phyloP scores from a whole-genome alignment of 129 eudicot species.

The Pulicaria dysenterica region DNA sequence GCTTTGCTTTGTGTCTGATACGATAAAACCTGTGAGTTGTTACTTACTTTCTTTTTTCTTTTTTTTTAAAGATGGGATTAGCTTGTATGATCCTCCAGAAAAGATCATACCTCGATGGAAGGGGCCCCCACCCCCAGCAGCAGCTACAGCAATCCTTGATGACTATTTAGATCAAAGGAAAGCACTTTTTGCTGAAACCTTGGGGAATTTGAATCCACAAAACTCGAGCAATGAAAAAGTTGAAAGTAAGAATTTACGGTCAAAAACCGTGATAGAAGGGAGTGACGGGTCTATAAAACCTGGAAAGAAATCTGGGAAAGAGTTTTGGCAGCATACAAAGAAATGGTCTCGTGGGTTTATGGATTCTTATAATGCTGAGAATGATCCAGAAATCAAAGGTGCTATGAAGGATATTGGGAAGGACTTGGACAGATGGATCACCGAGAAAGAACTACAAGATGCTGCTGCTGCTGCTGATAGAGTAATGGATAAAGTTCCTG shows the following conservation, averaged over 20 bases:
- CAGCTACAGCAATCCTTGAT: slow-evolving; percentile 47
- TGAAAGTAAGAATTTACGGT: slow-evolving; percentile 30
- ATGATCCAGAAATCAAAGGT: slow-evolving; percentile 86
- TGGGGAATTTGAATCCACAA: slow-evolving; percentile 35
- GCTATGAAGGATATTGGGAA: slow-evolving; percentile 91
- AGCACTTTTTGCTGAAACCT: slow-evolving; percentile 48
- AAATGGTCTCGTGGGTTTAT: slow-evolving; percentile 90
- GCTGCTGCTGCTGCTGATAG: slow-evolving; percentile 48
- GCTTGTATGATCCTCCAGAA: slow-evolving; percentile 92
- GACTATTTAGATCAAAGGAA: slow-evolving; percentile 51
- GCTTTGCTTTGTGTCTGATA: neutral
- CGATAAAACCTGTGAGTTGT: too few species aligned
- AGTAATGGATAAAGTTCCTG: slow-evolving; percentile 64
- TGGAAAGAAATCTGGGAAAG: slow-evolving; percentile 82
- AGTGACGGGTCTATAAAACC: slow-evolving; percentile 86
- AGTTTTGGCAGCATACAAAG: slow-evolving; percentile 93
- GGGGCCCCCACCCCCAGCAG: slow-evolving; percentile 76
- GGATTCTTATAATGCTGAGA: slow-evolving; percentile 83
- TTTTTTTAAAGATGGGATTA: slow-evolving; percentile 75
- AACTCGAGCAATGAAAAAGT: slow-evolving; percentile 15
- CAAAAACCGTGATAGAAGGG: slow-evolving; percentile 80
- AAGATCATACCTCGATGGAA: slow-evolving; percentile 94
- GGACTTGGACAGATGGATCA: slow-evolving; percentile 92
- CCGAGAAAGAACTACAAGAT: slow-evolving; percentile 84
- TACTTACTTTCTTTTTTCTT: neutral